These are phyloP conservation scores for Aspergillus avenaceus DNA, from an alignment of 495 filamentous ascomycete species.

Conservation along the genomic window DNA sequence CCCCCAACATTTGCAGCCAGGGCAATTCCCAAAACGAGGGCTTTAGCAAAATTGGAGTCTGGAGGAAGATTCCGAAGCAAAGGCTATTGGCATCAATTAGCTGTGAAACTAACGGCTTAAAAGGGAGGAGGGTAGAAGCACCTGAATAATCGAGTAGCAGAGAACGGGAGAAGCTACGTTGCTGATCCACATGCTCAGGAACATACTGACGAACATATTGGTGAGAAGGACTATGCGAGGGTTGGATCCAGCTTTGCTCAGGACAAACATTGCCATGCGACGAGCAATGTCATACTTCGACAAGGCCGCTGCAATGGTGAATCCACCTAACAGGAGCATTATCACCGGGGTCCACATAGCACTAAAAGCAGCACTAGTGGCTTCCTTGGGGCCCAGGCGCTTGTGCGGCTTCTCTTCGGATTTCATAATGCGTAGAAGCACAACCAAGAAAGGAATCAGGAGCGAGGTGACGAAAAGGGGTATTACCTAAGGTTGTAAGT, in stretches of 20 bases:
- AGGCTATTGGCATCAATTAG: constrained; percentile 51
- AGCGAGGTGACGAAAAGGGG: constrained; percentile 96
- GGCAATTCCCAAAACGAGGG: constrained; percentile 93
- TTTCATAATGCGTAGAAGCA: constrained; percentile 79
- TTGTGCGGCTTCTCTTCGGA: constrained; percentile 63
- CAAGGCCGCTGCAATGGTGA: constrained; percentile 90
- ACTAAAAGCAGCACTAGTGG: constrained; percentile 77
- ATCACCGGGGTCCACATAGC: constrained; percentile 99
- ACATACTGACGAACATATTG: constrained; percentile 98
- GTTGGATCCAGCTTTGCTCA: constrained; percentile 91
- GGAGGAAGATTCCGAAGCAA: constrained; percentile 88
- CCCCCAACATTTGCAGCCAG: constrained; percentile 94
- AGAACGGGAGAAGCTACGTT: constrained; percentile 98
- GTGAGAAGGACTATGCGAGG: constrained; percentile 84
- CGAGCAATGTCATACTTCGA: constrained; percentile 98
- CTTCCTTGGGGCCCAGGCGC: constrained; percentile 68
- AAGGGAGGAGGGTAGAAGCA: constrained; percentile 26
- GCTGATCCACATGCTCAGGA: constrained; percentile 97
- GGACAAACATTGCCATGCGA: constrained; percentile 92
- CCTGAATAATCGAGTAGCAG: constrained; percentile 94
- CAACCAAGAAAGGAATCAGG: constrained; percentile 88
- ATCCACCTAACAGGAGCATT: constrained; percentile 95
- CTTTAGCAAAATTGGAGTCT: constrained; percentile 89
- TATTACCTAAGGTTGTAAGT: constrained; percentile 65
- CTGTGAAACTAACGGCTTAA: not conserved